Conservation (phyloP, 805 yeast species). For the Metschnikowia bowlesiae region DNA sequence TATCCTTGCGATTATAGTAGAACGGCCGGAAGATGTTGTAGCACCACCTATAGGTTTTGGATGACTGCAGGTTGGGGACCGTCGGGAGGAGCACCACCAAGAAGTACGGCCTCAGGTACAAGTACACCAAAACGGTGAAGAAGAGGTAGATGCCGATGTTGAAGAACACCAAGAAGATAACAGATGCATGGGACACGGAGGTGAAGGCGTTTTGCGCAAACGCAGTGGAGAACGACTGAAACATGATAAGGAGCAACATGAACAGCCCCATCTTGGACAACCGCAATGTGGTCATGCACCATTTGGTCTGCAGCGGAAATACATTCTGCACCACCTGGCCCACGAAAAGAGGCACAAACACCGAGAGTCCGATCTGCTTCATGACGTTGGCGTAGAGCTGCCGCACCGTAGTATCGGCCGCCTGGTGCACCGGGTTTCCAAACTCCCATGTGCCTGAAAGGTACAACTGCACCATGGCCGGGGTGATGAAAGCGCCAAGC, state of each 20-base stretch:
- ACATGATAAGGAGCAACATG: conserved; percentile 74
- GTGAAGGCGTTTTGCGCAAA: conserved; percentile 79
- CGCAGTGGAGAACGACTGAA: conserved; percentile 80
- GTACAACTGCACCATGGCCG: conserved; percentile 76
- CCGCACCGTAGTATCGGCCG: conserved; percentile 42
- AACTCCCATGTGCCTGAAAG: conserved; percentile 57
- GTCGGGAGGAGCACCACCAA: conserved; percentile 39
- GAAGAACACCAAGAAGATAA: conserved; percentile 76
- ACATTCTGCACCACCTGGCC: conserved; percentile 79
- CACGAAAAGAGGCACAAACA: conserved; percentile 81
- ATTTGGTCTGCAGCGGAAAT: conserved; percentile 60
- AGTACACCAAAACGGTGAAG: conserved; percentile 62
- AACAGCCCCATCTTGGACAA: conserved; percentile 73
- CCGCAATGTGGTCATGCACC: conserved; percentile 53
- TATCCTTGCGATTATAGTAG: conserved; percentile 64
- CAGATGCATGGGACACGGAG: conserved; percentile 59
- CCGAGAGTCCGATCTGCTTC: conserved; percentile 82
- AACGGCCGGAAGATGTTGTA: conserved; percentile 55
- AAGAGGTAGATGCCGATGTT: conserved; percentile 75
- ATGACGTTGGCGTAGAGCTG: conserved; percentile 68
- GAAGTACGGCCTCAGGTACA: conserved; percentile 57
- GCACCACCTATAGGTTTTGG: conserved; percentile 41
- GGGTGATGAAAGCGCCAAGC: conserved; percentile 82
- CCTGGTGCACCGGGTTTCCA: conserved; percentile 66
- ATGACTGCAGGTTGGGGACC: conserved; percentile 45